Percentiles rank a stretch among this genome's conserved stretches.
Conservation (phyloP, 306 rosid genomes). For the Castanea mollissima region DNA sequence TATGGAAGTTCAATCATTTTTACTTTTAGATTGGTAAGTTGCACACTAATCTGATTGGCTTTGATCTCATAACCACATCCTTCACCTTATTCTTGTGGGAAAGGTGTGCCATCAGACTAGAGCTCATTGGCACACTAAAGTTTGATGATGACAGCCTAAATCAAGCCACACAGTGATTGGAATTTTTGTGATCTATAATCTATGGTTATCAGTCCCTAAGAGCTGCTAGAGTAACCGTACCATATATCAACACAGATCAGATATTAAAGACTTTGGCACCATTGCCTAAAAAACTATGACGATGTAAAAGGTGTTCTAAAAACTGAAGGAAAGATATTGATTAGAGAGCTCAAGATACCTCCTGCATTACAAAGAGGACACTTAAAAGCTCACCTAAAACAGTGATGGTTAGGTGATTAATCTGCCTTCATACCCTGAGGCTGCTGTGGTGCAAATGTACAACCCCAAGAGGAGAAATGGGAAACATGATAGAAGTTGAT, state of each 20-base stretch:
- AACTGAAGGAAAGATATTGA: too few species aligned
- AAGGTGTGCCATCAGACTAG: not conserved
- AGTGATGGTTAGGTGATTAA: too few species aligned
- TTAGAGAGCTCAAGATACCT: too few species aligned
- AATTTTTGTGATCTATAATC: too few species aligned
- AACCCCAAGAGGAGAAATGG: too few species aligned
- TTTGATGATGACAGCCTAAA: not conserved
- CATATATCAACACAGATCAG: not conserved
- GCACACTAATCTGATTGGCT: not conserved
- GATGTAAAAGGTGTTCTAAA: too few species aligned
- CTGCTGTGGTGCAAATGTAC: too few species aligned
- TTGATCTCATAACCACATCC: not conserved
- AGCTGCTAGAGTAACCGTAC: not conserved
- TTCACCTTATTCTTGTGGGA: not conserved
- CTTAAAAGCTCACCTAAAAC: too few species aligned
- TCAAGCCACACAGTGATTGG: not conserved
- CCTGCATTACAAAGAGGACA: too few species aligned
- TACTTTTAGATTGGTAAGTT: not conserved
- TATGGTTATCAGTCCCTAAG: not conserved
- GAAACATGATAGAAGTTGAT: not conserved
- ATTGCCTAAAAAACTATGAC: not conserved
- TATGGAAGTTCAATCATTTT: not conserved
- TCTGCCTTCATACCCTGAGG: too few species aligned
- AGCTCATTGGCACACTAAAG: not conserved
- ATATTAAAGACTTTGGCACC: not conserved